Percentiles rank a stretch among this genome's conserved stretches.
These are phyloP conservation scores for Raphanus sativus DNA, from an alignment of 345 rosid genomes.

Conservation along the genomic window DNA sequence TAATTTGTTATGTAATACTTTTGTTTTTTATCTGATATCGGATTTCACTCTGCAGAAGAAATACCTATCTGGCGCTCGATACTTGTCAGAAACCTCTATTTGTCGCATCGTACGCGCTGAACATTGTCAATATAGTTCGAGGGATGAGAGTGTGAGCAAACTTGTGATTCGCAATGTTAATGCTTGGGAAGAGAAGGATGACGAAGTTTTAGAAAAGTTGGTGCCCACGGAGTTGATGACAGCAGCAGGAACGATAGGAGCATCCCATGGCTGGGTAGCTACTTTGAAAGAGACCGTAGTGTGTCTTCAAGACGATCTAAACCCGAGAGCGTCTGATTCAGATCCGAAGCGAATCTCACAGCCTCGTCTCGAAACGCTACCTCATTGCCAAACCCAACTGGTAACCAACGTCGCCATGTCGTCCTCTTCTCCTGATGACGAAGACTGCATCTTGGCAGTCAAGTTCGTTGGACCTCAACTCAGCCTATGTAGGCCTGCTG, in stretches of 20 bases:
- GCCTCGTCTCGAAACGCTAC: neutral
- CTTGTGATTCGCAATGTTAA: neutral
- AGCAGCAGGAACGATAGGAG: neutral
- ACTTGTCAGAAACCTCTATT: neutral
- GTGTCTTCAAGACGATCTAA: constrained; percentile 6
- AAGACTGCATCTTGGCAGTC: neutral
- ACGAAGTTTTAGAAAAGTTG: neutral
- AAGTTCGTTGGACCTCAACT: neutral
- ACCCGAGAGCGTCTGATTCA: neutral
- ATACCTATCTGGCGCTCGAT: neutral
- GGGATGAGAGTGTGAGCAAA: neutral
- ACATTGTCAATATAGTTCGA: neutral
- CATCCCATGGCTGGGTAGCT: constrained; percentile 10
- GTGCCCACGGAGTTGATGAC: neutral
- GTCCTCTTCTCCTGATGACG: neutral
- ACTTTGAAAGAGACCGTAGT: neutral
- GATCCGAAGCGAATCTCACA: neutral
- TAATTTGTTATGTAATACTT: neutral
- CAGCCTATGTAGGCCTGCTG: constrained; percentile 4
- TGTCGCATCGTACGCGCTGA: neutral
- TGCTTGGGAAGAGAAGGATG: neutral
- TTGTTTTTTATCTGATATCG: neutral
- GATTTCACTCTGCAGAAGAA: neutral
- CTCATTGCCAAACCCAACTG: constrained; percentile 2
- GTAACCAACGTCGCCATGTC: neutral